Conservation (phyloP, 2,329 filamentous ascomycete genomes). For the Volutella citrinella region DNA sequence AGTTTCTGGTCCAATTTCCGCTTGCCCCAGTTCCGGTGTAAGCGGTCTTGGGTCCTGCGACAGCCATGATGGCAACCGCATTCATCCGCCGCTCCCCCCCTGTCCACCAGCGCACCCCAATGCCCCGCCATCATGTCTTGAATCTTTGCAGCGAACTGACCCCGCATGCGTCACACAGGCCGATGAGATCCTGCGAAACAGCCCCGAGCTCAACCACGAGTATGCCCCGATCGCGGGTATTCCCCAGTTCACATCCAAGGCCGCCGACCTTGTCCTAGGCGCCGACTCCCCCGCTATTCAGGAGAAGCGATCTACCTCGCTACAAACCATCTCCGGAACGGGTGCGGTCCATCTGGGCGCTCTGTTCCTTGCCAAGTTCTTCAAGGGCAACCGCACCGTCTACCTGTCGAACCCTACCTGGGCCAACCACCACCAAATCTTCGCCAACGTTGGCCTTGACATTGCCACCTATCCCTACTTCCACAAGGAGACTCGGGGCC, state of each 20-base stretch:
- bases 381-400: slow-evolving; percentile 68
- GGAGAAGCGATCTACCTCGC: slow-evolving; percentile 75
- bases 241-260: slow-evolving; percentile 79
- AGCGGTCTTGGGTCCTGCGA: too few species aligned
- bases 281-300: slow-evolving; percentile 73
- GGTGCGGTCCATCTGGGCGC: slow-evolving; percentile 91
- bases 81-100: slow-evolving; percentile 11
- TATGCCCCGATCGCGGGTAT: slow-evolving; percentile 96
- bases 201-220: slow-evolving; percentile 93
- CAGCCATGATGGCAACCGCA: too few species aligned
- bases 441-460: slow-evolving; percentile 79
- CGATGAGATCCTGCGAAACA: slow-evolving; percentile 81
- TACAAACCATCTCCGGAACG: slow-evolving; percentile 97
- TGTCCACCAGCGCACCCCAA: slow-evolving; percentile 12
- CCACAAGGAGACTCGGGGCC: slow-evolving; percentile 78
- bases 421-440: slow-evolving; percentile 99
- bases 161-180: slow-evolving; percentile 56
- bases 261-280: slow-evolving; percentile 87
- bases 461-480: slow-evolving; percentile 93
- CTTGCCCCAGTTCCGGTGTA: too few species aligned
- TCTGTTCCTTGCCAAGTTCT: slow-evolving; percentile 93
- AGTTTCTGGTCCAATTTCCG: too few species aligned
- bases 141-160: slow-evolving; percentile 17
- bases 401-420: slow-evolving; percentile 96
- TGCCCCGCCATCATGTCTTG: slow-evolving; percentile 10